These are phyloP conservation scores for Dictyostelium capitatum DNA, from an alignment of 78 protist genomes.

Conservation along the genomic window DNA sequence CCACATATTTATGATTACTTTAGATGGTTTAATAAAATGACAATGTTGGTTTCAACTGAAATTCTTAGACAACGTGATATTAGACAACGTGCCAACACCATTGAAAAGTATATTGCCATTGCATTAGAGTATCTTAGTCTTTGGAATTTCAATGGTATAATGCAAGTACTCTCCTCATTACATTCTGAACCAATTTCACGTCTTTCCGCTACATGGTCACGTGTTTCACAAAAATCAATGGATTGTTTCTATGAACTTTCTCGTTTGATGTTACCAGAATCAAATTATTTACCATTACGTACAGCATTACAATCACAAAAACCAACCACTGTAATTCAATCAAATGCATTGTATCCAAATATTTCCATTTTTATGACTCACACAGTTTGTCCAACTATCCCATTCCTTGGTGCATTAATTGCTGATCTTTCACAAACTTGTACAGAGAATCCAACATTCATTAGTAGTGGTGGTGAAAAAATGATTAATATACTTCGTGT, in stretches of 20 bases:
- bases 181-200: constrained; percentile 68
- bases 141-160: constrained; percentile 81
- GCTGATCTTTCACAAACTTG: constrained; percentile 80
- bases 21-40: constrained; percentile 73
- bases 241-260: constrained; percentile 58
- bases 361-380: constrained; percentile 29
- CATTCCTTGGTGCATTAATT: constrained; percentile 67
- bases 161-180: constrained; percentile 69
- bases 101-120: constrained; percentile 54
- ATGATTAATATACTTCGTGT: constrained; percentile 73
- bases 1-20: constrained; percentile 64
- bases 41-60: constrained; percentile 62
- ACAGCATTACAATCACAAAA: background rate
- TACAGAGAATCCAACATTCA: constrained; percentile 70
- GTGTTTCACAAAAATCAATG: constrained; percentile 34
- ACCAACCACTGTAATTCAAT: constrained; percentile 26
- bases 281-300: constrained; percentile 66
- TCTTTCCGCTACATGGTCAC: constrained; percentile 51
- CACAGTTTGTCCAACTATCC: constrained; percentile 59
- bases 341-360: constrained; percentile 12
- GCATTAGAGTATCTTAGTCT: constrained; percentile 55
- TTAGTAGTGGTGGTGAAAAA: constrained; percentile 69
- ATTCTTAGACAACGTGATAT: constrained; percentile 74
- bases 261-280: constrained; percentile 66
- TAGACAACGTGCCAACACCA: background rate